Evolutionary conservation across 2,329 filamentous ascomycete genomes (phyloP), one percentile per base, ranked within the genome.

Genomic region (Apiospora rasikravindrae): DNA sequence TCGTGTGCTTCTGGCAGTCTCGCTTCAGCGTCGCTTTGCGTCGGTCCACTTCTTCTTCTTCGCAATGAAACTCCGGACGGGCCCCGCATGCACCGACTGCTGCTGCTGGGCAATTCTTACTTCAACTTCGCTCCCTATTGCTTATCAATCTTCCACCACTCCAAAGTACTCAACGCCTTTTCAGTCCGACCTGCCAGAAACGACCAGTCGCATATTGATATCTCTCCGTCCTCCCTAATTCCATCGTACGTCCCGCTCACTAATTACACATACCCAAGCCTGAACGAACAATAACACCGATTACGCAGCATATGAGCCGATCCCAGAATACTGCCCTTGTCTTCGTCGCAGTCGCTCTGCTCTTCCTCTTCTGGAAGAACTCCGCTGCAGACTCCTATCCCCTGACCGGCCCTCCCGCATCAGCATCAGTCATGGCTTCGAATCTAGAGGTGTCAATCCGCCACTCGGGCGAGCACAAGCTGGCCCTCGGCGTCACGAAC

Each of bases 401-500:
- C 24, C 77, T 79, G 77, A 51, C 78, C 22, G 72, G 73, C 24
- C 47, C 73, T 45, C 66, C 76, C 45, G 71, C 75, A 44, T 49
- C 22, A 49, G 22, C 78, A 14, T 1, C 66, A 47, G n/a, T 7
- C n/a, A 68, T 68, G 66, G 66, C 40, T 19, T 45, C 66, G 47
- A 73, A 75, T 44, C 77, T 81, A 47, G 75, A 75, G 67, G 77
- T 81, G 22, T 76, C 78, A 19, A 77, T 80, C 64, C 78, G 77
- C 47, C 77, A 80, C 71, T 76, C 74, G 74, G 74, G 72, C 42
- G 71, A 74, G 5, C 81, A 80, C 4, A 79, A 80, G 6, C 73
- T 86, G 40, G 79, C 78, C 13, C 75, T 84, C 53, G 78, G 77
- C 1, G 81, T 86, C 53, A 83, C 80, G 67, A 86, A 87, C 78